These are phyloP conservation scores for Clitopilus passeckerianus DNA, from an alignment of 768 basidiomycete genomes.

Conservation along the genomic window DNA sequence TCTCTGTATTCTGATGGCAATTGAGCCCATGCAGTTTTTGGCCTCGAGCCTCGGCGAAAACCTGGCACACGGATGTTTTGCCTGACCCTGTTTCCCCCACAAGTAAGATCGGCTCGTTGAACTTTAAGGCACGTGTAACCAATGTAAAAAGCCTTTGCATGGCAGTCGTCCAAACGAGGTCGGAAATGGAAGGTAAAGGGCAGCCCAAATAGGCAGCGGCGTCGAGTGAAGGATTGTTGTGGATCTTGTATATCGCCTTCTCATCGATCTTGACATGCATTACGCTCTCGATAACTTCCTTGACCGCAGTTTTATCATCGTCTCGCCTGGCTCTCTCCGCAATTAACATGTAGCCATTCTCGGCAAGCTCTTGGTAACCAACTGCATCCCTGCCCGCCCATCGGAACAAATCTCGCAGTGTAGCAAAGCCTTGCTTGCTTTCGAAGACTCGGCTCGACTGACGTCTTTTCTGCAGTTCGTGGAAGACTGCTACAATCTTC, in stretches of 20 bases:
- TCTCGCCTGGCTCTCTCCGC: constrained; percentile 82
- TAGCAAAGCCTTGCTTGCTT: constrained; percentile 95
- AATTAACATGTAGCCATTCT: constrained; percentile 96
- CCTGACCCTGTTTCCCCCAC: constrained; percentile 98
- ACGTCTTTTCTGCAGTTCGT: constrained; percentile 86
- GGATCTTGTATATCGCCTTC: constrained; percentile 57
- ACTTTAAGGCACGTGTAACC: constrained; percentile 77
- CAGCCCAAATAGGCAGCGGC: constrained; percentile 50
- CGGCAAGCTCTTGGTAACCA: constrained; percentile 88
- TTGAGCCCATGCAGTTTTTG: constrained; percentile 72
- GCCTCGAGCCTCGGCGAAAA: constrained; percentile 65
- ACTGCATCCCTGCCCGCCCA: constrained; percentile 93
- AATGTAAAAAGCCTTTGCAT: constrained; percentile 89
- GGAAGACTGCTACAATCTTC: constrained; percentile 88
- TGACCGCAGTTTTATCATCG: constrained; percentile 87
- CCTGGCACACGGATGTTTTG: constrained; percentile 95
- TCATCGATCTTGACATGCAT: constrained; percentile 88
- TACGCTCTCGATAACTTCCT: constrained; percentile 85
- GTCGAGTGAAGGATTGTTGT: constrained; percentile 30
- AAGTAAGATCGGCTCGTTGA: constrained; percentile 91
- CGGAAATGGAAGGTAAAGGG: constrained; percentile 38
- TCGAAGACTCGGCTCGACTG: constrained; percentile 93
- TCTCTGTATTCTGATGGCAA: constrained; percentile 98
- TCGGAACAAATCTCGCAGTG: constrained; percentile 92
- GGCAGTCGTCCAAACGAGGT: constrained; percentile 87